Base-by-base conservation (phyloP, 148 eudicot genomes). In the Dianthus caryophyllus region DNA sequence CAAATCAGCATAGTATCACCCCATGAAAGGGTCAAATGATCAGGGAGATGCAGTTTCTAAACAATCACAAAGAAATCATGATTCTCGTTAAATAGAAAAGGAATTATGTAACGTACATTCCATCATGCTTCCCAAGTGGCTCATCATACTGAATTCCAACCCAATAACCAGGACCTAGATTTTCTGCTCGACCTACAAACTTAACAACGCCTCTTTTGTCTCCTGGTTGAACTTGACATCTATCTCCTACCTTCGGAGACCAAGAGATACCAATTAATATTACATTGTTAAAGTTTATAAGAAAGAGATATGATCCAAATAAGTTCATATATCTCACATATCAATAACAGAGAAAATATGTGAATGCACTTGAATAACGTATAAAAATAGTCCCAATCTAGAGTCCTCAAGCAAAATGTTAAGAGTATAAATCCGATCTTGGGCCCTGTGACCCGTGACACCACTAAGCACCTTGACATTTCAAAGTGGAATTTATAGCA, bases 141-240 rank as follows among this genome's bases (percentile, higher is more conserved):
- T 93, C 98, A 80, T 93, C 98, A 68, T 87, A 93, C 67, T 87
- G 98, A 64, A 89, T 58, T 62, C 98, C 98, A 71, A 93, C 81
- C 98, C 98, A 93, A 71, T 84, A 83, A 59, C 98, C 98, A 53
- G 90, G 87, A 58, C 87, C 90, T 63, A 93, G 88, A 77, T 82
- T 79, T 74, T 89, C 96, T 31, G 88, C 96, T 71, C 51, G 77
- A 47, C 96, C 98, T 41, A 93, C 96, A 83, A 81, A 93, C 79
- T 89, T 93, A 70, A 93, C 78, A 64, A 84, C 75, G 9, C 98
- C 98, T 75, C 96, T 82, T 77, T 94, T 93, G 47, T 90, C 98
- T 66, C 98, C 98, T 17, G 92, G 88, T 83, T 87, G 82, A 77
- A 90, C 90, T 84, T 94, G 87, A 72, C 98, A 94, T 81, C 98